These are phyloP conservation scores for Mycosphaerella sp. DNA, from an alignment of 2,329 filamentous ascomycete species.

Conservation along the genomic window DNA sequence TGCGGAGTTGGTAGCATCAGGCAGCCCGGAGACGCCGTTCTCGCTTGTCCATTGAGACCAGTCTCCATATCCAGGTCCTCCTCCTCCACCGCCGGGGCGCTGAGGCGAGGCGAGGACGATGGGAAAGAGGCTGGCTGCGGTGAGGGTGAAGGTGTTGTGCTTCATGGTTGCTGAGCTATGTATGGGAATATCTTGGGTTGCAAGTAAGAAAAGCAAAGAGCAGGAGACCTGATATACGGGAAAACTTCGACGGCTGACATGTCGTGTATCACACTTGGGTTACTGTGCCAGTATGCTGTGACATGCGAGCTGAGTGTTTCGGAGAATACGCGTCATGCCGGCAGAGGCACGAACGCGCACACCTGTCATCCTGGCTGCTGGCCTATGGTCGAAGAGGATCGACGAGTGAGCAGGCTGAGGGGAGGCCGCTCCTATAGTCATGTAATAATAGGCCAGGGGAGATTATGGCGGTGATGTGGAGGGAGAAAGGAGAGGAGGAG, in stretches of 20 bases:
- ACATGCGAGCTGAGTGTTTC: neutral
- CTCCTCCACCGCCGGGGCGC: conserved; percentile 8
- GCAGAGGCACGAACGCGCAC: neutral
- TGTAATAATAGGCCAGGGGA: too few relatives aligned
- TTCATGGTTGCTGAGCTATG: conserved; percentile 12
- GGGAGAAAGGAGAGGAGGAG: neutral
- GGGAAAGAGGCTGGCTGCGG: conserved; percentile 7
- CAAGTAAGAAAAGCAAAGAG: neutral
- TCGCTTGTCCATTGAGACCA: conserved; percentile 19
- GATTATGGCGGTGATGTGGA: too few relatives aligned
- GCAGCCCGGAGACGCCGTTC: conserved; percentile 17
- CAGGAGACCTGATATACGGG: neutral
- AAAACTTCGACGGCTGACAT: neutral
- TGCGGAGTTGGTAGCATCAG: conserved; percentile 16
- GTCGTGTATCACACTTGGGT: neutral
- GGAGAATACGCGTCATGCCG: conserved; percentile 26
- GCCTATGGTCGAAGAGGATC: neutral
- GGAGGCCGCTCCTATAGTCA: neutral
- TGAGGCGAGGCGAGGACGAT: conserved; percentile 17
- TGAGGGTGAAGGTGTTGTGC: conserved; percentile 11
- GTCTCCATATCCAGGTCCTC: conserved; percentile 9
- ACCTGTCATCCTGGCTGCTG: neutral
- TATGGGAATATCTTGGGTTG: neutral
- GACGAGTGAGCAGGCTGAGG: neutral
- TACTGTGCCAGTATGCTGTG: neutral